Evolutionary conservation across 2,329 filamentous ascomycete genomes (phyloP).

Genomic region (Neoascochyta sp.): DNA sequence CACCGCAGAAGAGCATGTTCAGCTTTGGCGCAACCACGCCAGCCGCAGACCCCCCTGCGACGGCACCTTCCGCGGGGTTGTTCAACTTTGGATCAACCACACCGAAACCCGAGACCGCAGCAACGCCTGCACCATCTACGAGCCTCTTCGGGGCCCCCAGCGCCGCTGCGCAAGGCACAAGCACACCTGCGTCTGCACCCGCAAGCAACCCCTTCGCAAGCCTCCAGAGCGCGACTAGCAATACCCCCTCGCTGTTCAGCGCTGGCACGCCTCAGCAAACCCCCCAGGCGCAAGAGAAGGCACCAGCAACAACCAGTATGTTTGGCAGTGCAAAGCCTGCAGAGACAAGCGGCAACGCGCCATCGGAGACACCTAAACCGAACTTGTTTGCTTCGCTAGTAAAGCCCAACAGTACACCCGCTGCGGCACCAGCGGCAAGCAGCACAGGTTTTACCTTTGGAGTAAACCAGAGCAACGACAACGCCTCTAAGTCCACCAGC

Average conservation of each 20-base stretch:
- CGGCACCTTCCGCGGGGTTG: slow-evolving; percentile 6
- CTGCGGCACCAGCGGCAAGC: slow-evolving; percentile 6
- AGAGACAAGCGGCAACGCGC: slow-evolving; percentile 4
- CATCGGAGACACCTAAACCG: slow-evolving; percentile 16
- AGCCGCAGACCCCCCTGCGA: slow-evolving; percentile 7
- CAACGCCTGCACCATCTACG: slow-evolving; percentile 11
- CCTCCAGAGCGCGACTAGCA: slow-evolving; percentile 8
- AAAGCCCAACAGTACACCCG: slow-evolving; percentile 10
- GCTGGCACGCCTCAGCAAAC: slow-evolving; percentile 10
- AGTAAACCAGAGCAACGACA: slow-evolving; percentile 10
- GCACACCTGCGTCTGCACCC: slow-evolving; percentile 8
- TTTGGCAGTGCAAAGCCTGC: slow-evolving; percentile 15
- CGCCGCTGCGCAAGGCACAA: slow-evolving; percentile 4
- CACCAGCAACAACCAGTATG: slow-evolving; percentile 9
- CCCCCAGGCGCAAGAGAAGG: slow-evolving; percentile 10
- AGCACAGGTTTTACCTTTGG: slow-evolving; percentile 15
- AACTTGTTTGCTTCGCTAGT: slow-evolving; percentile 18
- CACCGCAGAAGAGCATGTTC: slow-evolving; percentile 11
- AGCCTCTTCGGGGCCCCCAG: slow-evolving; percentile 11
- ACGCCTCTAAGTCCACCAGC: slow-evolving; percentile 3
- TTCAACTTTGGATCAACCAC: slow-evolving; percentile 17
- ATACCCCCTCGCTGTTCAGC: slow-evolving; percentile 7
- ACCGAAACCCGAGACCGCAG: slow-evolving; percentile 9
- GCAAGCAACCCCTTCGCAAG: slow-evolving; percentile 15
- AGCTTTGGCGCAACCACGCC: slow-evolving; percentile 11